A percentile compares a stretch with the other conserved stretches of the same genome.
phyloP scores from a whole-genome alignment of 2,329 filamentous ascomycete genomes.

The Trichoderma pleuroti region DNA sequence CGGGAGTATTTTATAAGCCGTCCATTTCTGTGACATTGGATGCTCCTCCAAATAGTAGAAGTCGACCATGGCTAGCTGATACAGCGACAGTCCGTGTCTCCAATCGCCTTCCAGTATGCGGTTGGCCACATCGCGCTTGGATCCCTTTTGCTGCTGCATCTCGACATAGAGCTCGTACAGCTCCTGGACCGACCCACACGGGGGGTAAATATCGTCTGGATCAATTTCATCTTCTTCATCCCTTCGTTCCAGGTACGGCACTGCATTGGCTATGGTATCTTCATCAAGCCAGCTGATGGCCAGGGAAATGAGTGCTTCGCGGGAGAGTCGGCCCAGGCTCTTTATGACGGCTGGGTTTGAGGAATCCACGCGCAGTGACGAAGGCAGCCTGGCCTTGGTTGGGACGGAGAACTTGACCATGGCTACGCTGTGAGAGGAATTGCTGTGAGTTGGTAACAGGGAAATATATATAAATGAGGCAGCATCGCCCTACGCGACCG shows the following conservation, averaged over 20 bases:
- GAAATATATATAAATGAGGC: not conserved
- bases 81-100: conserved; percentile 60
- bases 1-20: conserved; percentile 56
- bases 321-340: conserved; percentile 65
- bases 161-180: conserved; percentile 63
- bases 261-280: conserved; percentile 55
- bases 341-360: conserved; percentile 63
- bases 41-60: conserved; percentile 64
- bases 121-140: conserved; percentile 60
- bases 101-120: conserved; percentile 66
- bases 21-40: conserved; percentile 61
- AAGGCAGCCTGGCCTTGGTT: conserved; percentile 67
- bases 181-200: conserved; percentile 61
- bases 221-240: conserved; percentile 44
- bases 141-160: conserved; percentile 58
- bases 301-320: conserved; percentile 67
- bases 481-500: conserved; percentile 11
- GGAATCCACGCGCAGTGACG: conserved; percentile 64
- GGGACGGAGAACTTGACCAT: conserved; percentile 64
- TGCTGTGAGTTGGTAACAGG: not conserved
- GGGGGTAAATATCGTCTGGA: conserved; percentile 64
- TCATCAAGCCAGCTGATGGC: conserved; percentile 75
- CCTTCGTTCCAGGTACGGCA: conserved; percentile 32
- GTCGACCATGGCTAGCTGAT: conserved; percentile 67
- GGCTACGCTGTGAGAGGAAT: not conserved